These are phyloP conservation scores for Trametes hirsuta DNA, from an alignment of 1,284 basidiomycete genomes.

Conservation along the genomic window DNA sequence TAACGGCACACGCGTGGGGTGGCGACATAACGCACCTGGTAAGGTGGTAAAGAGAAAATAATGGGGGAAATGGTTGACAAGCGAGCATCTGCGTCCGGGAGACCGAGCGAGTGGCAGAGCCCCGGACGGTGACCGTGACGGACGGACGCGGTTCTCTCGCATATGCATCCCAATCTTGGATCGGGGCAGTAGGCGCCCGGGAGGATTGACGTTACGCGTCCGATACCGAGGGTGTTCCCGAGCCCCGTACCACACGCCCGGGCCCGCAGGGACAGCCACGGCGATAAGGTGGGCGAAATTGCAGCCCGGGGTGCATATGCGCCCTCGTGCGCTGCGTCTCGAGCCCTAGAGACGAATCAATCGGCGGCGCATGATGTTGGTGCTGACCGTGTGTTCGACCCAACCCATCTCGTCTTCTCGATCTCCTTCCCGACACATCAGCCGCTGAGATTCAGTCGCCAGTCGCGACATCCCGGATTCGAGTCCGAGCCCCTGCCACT, in stretches of 20 bases:
- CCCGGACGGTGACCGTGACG: not conserved
- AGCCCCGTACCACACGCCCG: constrained; percentile 5
- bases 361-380: constrained; percentile 10
- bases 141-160: too few species aligned
- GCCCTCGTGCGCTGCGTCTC: not conserved
- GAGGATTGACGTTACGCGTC: constrained; percentile 2
- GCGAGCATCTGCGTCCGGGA: constrained; percentile 1
- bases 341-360: constrained; percentile 9
- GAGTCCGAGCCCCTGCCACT: too few species aligned
- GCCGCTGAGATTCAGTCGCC: not conserved
- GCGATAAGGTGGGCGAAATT: constrained; percentile 22
- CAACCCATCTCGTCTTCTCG: not conserved
- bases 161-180: constrained; percentile 3
- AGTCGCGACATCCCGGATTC: not conserved
- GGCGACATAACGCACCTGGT: too few species aligned
- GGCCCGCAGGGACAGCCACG: constrained; percentile 8
- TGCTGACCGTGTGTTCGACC: constrained; percentile 9
- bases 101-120: not conserved
- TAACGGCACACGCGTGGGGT: too few species aligned
- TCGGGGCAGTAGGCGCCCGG: not conserved
- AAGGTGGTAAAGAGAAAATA: not conserved
- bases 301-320: not conserved
- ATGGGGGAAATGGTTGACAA: not conserved
- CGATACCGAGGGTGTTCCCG: not conserved
- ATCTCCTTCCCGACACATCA: not conserved